These are phyloP conservation scores for Paecilomyces formosus DNA, from an alignment of 2,329 filamentous ascomycete species.

Conservation along the genomic window DNA sequence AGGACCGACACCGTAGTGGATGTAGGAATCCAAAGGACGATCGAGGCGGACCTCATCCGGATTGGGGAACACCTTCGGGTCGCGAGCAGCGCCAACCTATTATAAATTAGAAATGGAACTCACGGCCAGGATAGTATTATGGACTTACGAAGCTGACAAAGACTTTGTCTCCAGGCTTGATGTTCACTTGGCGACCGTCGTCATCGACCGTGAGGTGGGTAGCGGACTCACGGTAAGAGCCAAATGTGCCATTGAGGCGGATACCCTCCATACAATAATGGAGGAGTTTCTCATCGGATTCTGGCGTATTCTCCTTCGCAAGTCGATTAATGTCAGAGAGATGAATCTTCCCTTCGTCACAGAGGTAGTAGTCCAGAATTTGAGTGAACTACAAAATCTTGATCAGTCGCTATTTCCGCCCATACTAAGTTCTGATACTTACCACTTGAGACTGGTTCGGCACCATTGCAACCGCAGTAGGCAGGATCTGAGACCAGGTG, in stretches of 20 bases:
- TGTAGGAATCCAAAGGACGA: constrained; percentile 57
- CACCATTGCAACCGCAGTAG: constrained; percentile 59
- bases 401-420: background rate
- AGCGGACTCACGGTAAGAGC: constrained; percentile 52
- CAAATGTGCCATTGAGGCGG: constrained; percentile 58
- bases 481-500: constrained; percentile 63
- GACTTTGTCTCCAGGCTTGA: constrained; percentile 53
- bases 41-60: constrained; percentile 55
- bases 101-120: background rate
- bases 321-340: constrained; percentile 55
- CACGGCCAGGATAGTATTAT: background rate
- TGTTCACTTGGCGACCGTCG: constrained; percentile 38
- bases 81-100: constrained; percentile 45
- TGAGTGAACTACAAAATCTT: constrained; percentile 54
- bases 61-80: constrained; percentile 53
- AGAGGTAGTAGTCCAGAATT: constrained; percentile 65
- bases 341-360: constrained; percentile 47
- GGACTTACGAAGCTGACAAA: constrained; percentile 54
- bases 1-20: constrained; percentile 57
- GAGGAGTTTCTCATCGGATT: constrained; percentile 56
- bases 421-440: constrained; percentile 29
- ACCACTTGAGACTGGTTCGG: constrained; percentile 64
- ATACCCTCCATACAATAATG: constrained; percentile 67
- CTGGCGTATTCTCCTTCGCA: constrained; percentile 47
- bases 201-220: constrained; percentile 45